A percentile compares a stretch with the other conserved stretches of the same genome.
These are phyloP conservation scores for Nakazawaea molendinolei DNA, from an alignment of 805 yeast genomes.

Conservation along the genomic window DNA sequence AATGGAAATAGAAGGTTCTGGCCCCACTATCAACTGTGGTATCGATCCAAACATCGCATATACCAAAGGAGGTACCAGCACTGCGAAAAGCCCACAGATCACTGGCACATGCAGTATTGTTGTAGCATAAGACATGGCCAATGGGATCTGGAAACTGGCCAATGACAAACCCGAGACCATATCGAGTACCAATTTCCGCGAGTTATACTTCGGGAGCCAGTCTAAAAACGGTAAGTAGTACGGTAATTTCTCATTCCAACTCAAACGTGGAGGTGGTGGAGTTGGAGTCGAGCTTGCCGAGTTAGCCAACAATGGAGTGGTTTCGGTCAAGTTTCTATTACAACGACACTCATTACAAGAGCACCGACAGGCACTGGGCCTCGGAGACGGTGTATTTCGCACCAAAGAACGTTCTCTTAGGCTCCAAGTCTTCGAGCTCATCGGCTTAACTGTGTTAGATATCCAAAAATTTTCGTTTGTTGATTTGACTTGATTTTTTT, in stretches of 20 bases:
- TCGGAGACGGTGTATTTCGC: no score
- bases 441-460: no score
- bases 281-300: no score
- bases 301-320: not conserved
- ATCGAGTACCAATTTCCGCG: slow-evolving; percentile 44
- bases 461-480: no score
- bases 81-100: slow-evolving; percentile 67
- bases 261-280: no score
- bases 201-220: slow-evolving; percentile 54
- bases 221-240: slow-evolving; percentile 63
- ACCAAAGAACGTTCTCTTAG: no score
- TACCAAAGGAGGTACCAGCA: slow-evolving; percentile 71
- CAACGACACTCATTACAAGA: no score
- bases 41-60: slow-evolving; percentile 79
- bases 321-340: not conserved
- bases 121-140: slow-evolving; percentile 75
- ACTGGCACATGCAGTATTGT: slow-evolving; percentile 83
- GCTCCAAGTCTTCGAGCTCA: no score
- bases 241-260: slow-evolving; percentile 30
- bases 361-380: no score
- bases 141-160: slow-evolving; percentile 88
- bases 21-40: slow-evolving; percentile 87
- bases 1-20: slow-evolving; percentile 82
- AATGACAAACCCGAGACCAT: slow-evolving; percentile 77
- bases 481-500: no score